Conservation (phyloP, 331 rosid genomes). For the Ulmus americana region DNA sequence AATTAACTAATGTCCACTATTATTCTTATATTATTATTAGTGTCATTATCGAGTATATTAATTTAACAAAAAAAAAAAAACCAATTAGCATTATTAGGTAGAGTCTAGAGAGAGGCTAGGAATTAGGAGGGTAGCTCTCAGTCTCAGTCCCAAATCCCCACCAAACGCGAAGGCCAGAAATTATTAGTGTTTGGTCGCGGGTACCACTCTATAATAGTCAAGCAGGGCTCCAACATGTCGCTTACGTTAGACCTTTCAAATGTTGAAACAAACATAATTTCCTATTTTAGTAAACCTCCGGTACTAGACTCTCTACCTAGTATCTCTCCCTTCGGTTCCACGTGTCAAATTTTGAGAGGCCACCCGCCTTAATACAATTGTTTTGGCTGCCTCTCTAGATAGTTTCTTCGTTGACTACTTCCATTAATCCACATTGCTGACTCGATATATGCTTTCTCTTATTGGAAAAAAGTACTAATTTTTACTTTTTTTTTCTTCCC, state of each 20-base stretch:
- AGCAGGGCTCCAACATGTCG: neutral
- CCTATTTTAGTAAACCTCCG: conserved; percentile 3
- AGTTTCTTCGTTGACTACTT: conserved; percentile 1
- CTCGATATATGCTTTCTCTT: neutral
- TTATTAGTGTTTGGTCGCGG: conserved; percentile 26
- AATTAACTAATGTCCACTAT: no score
- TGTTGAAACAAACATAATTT: neutral
- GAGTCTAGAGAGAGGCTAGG: neutral
- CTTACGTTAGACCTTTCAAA: neutral
- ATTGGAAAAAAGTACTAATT: neutral
- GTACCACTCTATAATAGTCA: conserved; percentile 4
- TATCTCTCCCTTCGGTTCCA: no score
- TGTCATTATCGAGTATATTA: no score
- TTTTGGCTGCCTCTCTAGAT: neutral
- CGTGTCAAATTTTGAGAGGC: neutral
- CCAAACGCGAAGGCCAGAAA: neutral
- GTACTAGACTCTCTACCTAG: no score
- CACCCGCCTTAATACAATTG: neutral
- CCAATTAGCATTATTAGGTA: neutral
- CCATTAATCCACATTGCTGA: neutral
- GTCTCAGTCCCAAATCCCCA: neutral
- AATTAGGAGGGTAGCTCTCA: neutral
- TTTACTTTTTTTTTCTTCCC: neutral
- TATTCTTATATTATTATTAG: no score
- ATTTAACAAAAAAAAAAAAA: no score